Evolutionary conservation across 2,329 filamentous ascomycete species (phyloP).

Genomic region (Lachnellula subtilissima): DNA sequence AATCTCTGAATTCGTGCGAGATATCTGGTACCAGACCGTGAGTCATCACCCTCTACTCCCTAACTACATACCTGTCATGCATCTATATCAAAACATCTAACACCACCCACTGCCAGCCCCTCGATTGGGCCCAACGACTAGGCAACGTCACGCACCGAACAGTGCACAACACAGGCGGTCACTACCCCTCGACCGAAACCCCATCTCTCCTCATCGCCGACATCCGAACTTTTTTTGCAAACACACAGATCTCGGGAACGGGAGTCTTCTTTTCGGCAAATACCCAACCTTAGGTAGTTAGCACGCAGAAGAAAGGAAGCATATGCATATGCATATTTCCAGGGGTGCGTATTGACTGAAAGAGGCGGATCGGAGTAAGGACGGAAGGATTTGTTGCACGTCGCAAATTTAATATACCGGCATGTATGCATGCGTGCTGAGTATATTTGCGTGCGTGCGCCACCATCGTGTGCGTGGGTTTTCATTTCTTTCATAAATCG

Average conservation of each 20-base stretch:
- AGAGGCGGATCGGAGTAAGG: too few species aligned
- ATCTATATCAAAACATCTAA: background rate
- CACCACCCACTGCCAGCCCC: background rate
- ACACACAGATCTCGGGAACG: background rate
- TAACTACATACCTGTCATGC: background rate
- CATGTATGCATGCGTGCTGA: too few species aligned
- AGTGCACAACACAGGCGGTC: background rate
- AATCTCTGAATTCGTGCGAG: constrained; percentile 2
- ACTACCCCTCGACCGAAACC: background rate
- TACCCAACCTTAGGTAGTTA: background rate
- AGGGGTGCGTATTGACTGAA: too few species aligned
- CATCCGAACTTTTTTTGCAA: background rate
- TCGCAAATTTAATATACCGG: too few species aligned
- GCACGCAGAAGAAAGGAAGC: too few species aligned
- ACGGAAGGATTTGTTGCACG: too few species aligned
- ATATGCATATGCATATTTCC: too few species aligned
- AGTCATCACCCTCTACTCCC: background rate
- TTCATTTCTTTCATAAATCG: too few species aligned
- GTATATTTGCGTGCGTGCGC: too few species aligned
- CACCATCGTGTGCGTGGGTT: too few species aligned
- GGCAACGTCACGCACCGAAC: background rate
- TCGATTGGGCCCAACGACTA: background rate
- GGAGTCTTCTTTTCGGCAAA: background rate
- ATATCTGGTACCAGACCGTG: background rate
- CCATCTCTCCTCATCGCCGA: background rate